Evolutionary conservation across 2,329 filamentous ascomycete genomes (phyloP).

Genomic region (Fusarium algeriense): DNA sequence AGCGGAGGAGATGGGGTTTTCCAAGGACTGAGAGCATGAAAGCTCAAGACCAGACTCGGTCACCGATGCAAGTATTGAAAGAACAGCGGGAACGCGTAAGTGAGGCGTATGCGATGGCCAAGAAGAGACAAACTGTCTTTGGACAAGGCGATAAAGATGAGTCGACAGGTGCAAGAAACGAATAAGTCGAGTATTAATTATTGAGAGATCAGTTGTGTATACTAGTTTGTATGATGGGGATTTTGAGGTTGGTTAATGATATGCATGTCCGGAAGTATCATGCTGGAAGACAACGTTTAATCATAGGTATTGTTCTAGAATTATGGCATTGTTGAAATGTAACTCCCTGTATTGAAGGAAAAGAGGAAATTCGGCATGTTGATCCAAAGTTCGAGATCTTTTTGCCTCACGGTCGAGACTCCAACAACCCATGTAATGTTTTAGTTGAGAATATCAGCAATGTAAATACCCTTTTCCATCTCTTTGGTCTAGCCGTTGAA

Average conservation of each 20-base stretch:
- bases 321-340: slow-evolving; percentile 19
- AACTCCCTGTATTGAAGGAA: background rate
- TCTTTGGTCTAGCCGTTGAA: slow-evolving; percentile 21
- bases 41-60: slow-evolving; percentile 17
- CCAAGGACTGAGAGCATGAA: slow-evolving; percentile 33
- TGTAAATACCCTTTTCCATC: slow-evolving; percentile 5
- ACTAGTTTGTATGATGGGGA: background rate
- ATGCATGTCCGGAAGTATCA: background rate
- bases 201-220: background rate
- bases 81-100: slow-evolving; percentile 25
- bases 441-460: background rate
- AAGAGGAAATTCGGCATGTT: slow-evolving; percentile 17
- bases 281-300: background rate
- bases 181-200: background rate
- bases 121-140: slow-evolving; percentile 25
- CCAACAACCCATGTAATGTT: slow-evolving; percentile 6
- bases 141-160: slow-evolving; percentile 18
- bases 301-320: slow-evolving; percentile 15
- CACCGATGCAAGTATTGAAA: slow-evolving; percentile 28
- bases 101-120: slow-evolving; percentile 25
- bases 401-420: slow-evolving; percentile 5
- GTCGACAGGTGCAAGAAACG: background rate
- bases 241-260: slow-evolving; percentile 2
- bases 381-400: slow-evolving; percentile 8
- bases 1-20: slow-evolving; percentile 32